Conservation (phyloP, 2,329 filamentous ascomycete species). For the Alternaria sp. region DNA sequence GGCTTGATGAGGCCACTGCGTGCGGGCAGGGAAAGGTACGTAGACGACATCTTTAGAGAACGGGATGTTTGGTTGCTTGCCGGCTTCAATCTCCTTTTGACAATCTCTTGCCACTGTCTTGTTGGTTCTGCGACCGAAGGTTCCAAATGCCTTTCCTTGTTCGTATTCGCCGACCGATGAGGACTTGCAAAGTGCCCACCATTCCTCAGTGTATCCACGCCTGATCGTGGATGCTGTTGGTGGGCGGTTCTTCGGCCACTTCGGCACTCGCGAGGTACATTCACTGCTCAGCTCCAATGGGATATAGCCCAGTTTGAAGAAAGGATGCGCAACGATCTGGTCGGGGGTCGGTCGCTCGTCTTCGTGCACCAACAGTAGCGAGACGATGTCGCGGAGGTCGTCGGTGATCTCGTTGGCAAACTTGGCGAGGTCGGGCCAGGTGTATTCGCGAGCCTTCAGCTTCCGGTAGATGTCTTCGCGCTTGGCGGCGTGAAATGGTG, state of each 20-base stretch:
- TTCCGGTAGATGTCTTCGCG: conserved; percentile 82
- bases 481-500: conserved; percentile 92
- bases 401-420: conserved; percentile 73
- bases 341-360: conserved; percentile 78
- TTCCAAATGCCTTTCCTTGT: conserved; percentile 54
- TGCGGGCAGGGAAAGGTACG: conserved; percentile 52
- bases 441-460: conserved; percentile 74
- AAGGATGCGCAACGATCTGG: conserved; percentile 77
- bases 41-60: conserved; percentile 58
- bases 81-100: conserved; percentile 56
- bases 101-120: conserved; percentile 59
- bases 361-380: conserved; percentile 76
- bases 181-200: conserved; percentile 58
- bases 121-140: conserved; percentile 55
- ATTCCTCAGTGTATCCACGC: conserved; percentile 59
- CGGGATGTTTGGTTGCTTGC: conserved; percentile 57
- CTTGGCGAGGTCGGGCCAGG: conserved; percentile 74
- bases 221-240: conserved; percentile 53
- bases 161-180: conserved; percentile 59
- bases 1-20: conserved; percentile 45
- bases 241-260: conserved; percentile 54
- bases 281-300: conserved; percentile 60
- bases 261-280: conserved; percentile 55
- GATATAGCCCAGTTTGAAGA: conserved; percentile 79
- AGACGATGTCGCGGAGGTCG: conserved; percentile 79